A percentile compares a stretch with the other conserved stretches of the same genome.
Evolutionary conservation across 2,329 filamentous ascomycete species (phyloP).

Genomic region (Beauveria varroae): DNA sequence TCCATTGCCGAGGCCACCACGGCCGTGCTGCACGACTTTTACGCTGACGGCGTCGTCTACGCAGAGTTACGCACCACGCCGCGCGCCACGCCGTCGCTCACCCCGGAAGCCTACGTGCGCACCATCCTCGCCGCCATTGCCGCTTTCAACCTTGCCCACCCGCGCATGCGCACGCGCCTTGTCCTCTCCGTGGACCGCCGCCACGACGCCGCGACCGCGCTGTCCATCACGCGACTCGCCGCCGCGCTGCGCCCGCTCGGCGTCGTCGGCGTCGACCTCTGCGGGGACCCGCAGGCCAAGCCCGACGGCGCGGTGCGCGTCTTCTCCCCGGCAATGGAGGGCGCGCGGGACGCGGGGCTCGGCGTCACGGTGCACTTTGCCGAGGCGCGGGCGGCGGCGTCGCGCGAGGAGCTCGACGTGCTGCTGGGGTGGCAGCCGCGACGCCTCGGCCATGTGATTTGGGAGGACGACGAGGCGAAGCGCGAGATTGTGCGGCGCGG

Average conservation of each 20-base stretch:
- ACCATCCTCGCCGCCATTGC: slow-evolving; percentile 59
- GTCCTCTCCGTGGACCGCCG: slow-evolving; percentile 71
- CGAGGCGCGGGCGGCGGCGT: slow-evolving; percentile 51
- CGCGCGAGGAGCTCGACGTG: slow-evolving; percentile 50
- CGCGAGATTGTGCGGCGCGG: slow-evolving; percentile 41
- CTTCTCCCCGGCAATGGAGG: slow-evolving; percentile 51
- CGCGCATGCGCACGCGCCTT: slow-evolving; percentile 50
- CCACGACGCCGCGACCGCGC: slow-evolving; percentile 49
- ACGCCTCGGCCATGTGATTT: slow-evolving; percentile 71
- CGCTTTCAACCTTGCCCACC: slow-evolving; percentile 31
- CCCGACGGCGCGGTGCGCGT: slow-evolving; percentile 50
- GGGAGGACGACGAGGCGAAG: slow-evolving; percentile 56
- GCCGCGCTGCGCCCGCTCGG: slow-evolving; percentile 41
- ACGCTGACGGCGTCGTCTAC: slow-evolving; percentile 64
- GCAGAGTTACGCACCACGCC: slow-evolving; percentile 77
- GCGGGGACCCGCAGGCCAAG: slow-evolving; percentile 56
- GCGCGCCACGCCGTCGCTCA: slow-evolving; percentile 50
- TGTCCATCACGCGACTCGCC: slow-evolving; percentile 58
- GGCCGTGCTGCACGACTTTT: slow-evolving; percentile 59
- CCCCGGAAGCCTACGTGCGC: slow-evolving; percentile 56
- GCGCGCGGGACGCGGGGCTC: slow-evolving; percentile 48
- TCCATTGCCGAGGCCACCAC: slow-evolving; percentile 56
- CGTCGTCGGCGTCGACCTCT: slow-evolving; percentile 71
- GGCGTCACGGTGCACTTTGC: slow-evolving; percentile 72
- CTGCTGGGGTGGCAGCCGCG: slow-evolving; percentile 60